These are phyloP conservation scores for Setaria viridis DNA, from an alignment of 202 grass and related monocot genomes.

Conservation along the genomic window DNA sequence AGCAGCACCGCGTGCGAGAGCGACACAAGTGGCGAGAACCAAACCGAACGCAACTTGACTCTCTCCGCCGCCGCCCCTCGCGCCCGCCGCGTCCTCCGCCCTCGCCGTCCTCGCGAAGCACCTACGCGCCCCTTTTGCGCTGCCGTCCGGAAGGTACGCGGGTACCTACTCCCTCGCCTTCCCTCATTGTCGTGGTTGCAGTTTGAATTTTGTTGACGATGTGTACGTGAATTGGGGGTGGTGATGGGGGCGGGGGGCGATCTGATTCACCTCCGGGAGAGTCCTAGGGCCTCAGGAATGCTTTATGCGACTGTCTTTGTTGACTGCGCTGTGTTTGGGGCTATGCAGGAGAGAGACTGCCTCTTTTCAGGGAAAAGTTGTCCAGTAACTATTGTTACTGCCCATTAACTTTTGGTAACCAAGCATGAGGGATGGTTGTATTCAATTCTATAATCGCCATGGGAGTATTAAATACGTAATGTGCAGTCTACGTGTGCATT, in stretches of 20 bases:
- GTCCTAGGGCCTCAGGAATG: neutral
- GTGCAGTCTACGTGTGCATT: neutral
- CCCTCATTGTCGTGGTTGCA: neutral
- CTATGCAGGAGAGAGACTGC: neutral
- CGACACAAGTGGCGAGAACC: constrained; percentile 33
- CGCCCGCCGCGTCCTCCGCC: neutral
- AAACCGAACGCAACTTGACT: neutral
- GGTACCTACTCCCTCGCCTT: neutral
- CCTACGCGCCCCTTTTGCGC: neutral
- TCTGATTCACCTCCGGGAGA: neutral
- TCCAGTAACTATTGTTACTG: neutral
- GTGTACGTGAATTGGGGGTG: neutral
- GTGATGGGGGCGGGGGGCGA: neutral
- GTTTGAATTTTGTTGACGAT: neutral
- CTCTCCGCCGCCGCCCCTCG: neutral
- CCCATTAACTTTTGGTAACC: neutral
- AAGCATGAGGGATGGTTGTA: neutral
- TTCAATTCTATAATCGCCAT: neutral
- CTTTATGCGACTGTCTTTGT: neutral
- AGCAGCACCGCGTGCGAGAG: constrained; percentile 16
- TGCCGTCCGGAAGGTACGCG: constrained; percentile 28
- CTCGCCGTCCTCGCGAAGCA: neutral
- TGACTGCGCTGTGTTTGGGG: neutral
- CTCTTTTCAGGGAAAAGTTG: neutral
- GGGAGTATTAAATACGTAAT: neutral